phyloP scores from a whole-genome alignment of 2,329 filamentous ascomycete genomes.

The Penicillium occitanis region DNA sequence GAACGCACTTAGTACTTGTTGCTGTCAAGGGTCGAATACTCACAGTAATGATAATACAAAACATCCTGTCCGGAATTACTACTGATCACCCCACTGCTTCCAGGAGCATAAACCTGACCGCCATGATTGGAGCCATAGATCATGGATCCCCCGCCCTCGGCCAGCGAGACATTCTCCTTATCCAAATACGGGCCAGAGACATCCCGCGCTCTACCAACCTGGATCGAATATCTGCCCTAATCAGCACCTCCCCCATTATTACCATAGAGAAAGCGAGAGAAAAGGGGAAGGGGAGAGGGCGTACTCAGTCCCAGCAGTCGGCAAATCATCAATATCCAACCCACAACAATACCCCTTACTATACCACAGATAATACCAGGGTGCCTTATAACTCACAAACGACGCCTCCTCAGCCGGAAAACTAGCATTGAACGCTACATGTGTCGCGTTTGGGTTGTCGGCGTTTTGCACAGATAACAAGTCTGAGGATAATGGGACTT shows the following conservation, averaged over 20 bases:
- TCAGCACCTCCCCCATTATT: background rate
- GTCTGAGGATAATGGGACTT: constrained; percentile 50
- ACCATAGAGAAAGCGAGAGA: background rate
- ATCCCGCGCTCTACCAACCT: constrained; percentile 35
- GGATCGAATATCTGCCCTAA: constrained; percentile 34
- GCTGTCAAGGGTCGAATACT: constrained; percentile 10
- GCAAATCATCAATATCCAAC: constrained; percentile 29
- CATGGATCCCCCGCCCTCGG: constrained; percentile 36
- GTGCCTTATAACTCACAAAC: constrained; percentile 37
- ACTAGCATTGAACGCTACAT: constrained; percentile 28
- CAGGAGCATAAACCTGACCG: constrained; percentile 40
- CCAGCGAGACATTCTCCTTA: constrained; percentile 28
- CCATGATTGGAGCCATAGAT: constrained; percentile 41
- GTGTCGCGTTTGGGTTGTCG: constrained; percentile 27
- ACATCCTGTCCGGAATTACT: constrained; percentile 33
- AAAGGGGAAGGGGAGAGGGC: background rate
- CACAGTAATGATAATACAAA: constrained; percentile 43
- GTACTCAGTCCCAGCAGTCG: constrained; percentile 23
- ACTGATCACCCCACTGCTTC: constrained; percentile 37
- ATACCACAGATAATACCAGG: constrained; percentile 43
- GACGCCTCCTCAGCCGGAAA: constrained; percentile 33
- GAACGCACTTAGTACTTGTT: constrained; percentile 2
- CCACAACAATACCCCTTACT: constrained; percentile 41
- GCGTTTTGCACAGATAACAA: constrained; percentile 28
- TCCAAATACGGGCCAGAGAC: constrained; percentile 39